Conservation (phyloP, 148 eudicot species). For the Vaccinium macrocarpon region DNA sequence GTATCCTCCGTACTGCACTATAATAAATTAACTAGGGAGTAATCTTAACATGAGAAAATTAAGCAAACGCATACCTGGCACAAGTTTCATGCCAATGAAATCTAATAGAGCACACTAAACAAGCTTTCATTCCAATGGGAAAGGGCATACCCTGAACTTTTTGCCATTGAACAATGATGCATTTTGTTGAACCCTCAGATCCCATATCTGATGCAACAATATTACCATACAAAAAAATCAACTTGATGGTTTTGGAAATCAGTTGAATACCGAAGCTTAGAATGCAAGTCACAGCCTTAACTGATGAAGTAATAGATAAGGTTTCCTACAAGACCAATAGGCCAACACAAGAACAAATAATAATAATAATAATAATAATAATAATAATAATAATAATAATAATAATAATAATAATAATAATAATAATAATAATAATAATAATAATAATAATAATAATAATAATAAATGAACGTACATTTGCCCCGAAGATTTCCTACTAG, state of each 20-base stretch:
- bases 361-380: neutral
- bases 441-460: neutral
- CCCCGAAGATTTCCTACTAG: neutral
- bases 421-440: neutral
- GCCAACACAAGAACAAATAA: neutral
- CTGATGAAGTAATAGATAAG: neutral
- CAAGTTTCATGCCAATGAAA: neutral
- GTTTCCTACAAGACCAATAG: neutral
- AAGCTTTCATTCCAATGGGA: neutral
- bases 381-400: neutral
- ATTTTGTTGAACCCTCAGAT: slow-evolving; percentile 46
- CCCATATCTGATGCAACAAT: slow-evolving; percentile 60
- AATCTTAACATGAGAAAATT: slow-evolving; percentile 4
- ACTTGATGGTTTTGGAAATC: neutral
- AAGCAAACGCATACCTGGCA: neutral
- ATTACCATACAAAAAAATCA: neutral
- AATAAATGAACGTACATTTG: neutral
- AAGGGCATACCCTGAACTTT: slow-evolving; percentile 73
- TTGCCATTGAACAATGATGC: slow-evolving; percentile 62
- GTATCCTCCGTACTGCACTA: slow-evolving; percentile 70
- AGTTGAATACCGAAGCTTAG: neutral
- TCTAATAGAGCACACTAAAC: neutral
- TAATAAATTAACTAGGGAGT: slow-evolving; percentile 13
- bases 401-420: neutral
- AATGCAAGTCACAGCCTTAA: neutral